Evolutionary conservation across 257 asterid genomes (phyloP).

Genomic region (Penstemon newberryi): DNA sequence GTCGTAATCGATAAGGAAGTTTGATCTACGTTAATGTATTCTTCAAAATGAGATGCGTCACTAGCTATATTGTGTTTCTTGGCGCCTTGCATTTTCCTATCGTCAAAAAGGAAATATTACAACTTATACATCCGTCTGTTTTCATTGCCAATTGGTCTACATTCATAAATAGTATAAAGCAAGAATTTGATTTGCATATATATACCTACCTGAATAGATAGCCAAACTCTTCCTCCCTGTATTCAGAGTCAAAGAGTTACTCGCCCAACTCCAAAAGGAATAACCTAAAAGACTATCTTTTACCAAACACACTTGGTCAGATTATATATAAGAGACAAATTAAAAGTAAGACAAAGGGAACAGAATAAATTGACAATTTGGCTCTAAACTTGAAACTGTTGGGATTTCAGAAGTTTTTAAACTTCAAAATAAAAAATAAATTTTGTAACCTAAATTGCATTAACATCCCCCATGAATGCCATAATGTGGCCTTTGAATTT

Average conservation of each 20-base stretch:
- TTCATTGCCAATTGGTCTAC: neutral
- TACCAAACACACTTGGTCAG: too few relatives aligned
- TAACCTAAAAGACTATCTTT: too few relatives aligned
- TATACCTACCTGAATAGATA: constrained; percentile 80
- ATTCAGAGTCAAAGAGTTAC: neutral
- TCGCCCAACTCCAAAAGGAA: too few relatives aligned
- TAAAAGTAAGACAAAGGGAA: too few relatives aligned
- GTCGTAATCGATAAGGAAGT: constrained; percentile 30
- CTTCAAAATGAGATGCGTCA: constrained; percentile 47
- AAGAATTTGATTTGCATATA: constrained; percentile 5
- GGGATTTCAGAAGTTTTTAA: too few relatives aligned
- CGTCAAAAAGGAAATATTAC: constrained; percentile 19
- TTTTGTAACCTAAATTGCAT: too few relatives aligned
- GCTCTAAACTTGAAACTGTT: too few relatives aligned
- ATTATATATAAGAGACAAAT: too few relatives aligned
- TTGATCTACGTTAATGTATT: constrained; percentile 44
- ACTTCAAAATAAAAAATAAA: too few relatives aligned
- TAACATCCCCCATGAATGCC: too few relatives aligned
- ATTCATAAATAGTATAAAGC: constrained; percentile 1
- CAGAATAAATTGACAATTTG: too few relatives aligned
- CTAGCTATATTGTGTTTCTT: constrained; percentile 34
- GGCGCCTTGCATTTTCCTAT: constrained; percentile 69
- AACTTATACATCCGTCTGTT: neutral
- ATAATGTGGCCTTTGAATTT: too few relatives aligned
- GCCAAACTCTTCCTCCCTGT: constrained; percentile 92